Conservation (phyloP, 2,329 filamentous ascomycete species). For the Gremmenia infestans region DNA sequence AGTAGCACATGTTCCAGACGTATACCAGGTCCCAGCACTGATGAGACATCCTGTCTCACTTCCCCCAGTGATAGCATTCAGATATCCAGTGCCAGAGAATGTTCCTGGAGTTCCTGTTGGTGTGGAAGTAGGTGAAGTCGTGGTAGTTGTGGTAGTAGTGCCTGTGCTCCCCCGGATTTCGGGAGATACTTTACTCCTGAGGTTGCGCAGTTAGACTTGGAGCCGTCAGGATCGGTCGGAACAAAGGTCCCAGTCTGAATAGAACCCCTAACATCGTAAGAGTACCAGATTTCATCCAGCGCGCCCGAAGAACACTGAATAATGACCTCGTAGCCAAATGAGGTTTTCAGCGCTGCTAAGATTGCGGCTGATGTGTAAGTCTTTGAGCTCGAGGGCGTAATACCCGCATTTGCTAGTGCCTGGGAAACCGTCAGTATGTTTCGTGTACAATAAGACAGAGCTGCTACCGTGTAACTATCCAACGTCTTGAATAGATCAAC, state of each 20-base stretch:
- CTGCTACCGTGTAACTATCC: slow-evolving; percentile 53
- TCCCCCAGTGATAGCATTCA: slow-evolving; percentile 50
- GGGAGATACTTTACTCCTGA: slow-evolving; percentile 54
- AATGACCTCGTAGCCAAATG: slow-evolving; percentile 42
- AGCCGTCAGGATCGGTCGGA: slow-evolving; percentile 29
- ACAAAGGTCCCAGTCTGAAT: slow-evolving; percentile 46
- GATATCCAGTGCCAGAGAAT: slow-evolving; percentile 50
- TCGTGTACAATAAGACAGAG: slow-evolving; percentile 11
- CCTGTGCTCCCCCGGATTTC: slow-evolving; percentile 37
- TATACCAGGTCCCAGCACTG: slow-evolving; percentile 62
- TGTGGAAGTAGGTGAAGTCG: slow-evolving; percentile 15
- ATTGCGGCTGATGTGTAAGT: slow-evolving; percentile 42
- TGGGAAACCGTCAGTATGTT: slow-evolving; percentile 25
- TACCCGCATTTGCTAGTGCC: slow-evolving; percentile 56
- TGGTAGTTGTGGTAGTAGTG: slow-evolving; percentile 4
- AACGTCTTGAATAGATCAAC: slow-evolving; percentile 62
- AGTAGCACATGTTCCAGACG: slow-evolving; percentile 61
- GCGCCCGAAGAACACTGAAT: slow-evolving; percentile 40
- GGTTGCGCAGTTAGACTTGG: slow-evolving; percentile 52
- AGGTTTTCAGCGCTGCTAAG: slow-evolving; percentile 37
- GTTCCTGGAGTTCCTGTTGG: slow-evolving; percentile 31
- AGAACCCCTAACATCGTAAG: slow-evolving; percentile 48
- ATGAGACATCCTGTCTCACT: slow-evolving; percentile 61
- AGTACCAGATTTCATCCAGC: slow-evolving; percentile 50
- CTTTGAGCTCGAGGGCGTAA: slow-evolving; percentile 41